Percentiles rank a stretch among this genome's conserved stretches.
phyloP scores from a whole-genome alignment of 2,329 filamentous ascomycete genomes.

The Cercospora canescens region DNA sequence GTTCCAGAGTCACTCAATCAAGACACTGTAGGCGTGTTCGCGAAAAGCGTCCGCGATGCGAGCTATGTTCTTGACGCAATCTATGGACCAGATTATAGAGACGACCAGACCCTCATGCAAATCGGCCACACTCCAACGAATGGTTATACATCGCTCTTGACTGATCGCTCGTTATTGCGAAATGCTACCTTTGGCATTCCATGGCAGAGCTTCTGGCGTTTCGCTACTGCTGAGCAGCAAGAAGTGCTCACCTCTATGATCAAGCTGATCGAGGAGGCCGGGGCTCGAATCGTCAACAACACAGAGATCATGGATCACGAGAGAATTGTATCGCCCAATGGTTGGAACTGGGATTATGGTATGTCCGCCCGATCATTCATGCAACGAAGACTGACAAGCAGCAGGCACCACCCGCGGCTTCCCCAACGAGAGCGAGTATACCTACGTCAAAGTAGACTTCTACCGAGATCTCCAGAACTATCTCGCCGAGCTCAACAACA shows the following conservation, averaged over 20 bases:
- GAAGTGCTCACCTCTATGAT: slow-evolving; percentile 53
- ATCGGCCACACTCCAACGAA: slow-evolving; percentile 53
- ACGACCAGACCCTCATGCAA: slow-evolving; percentile 67
- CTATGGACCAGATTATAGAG: slow-evolving; percentile 61
- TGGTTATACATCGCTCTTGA: slow-evolving; percentile 61
- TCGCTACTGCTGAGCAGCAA: slow-evolving; percentile 59
- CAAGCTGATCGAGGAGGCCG: slow-evolving; percentile 57
- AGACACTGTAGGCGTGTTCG: slow-evolving; percentile 69
- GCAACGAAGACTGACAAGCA: slow-evolving; percentile 44
- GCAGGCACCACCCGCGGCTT: slow-evolving; percentile 59
- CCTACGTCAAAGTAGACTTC: slow-evolving; percentile 70
- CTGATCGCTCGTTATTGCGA: slow-evolving; percentile 54
- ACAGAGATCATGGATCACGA: slow-evolving; percentile 67
- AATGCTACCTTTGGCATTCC: slow-evolving; percentile 69
- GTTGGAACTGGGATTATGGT: slow-evolving; percentile 65
- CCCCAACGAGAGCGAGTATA: slow-evolving; percentile 74
- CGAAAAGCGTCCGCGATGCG: slow-evolving; percentile 68
- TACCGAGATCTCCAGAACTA: slow-evolving; percentile 67
- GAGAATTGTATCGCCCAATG: slow-evolving; percentile 62
- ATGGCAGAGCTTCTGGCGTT: slow-evolving; percentile 70
- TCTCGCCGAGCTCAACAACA: slow-evolving; percentile 63
- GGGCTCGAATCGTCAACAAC: slow-evolving; percentile 67
- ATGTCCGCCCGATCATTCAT: slow-evolving; percentile 30
- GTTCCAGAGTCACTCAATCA: slow-evolving; percentile 68
- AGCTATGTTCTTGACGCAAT: slow-evolving; percentile 67